phyloP scores from a whole-genome alignment of 345 rosid genomes.

The Murraya koenigii region DNA sequence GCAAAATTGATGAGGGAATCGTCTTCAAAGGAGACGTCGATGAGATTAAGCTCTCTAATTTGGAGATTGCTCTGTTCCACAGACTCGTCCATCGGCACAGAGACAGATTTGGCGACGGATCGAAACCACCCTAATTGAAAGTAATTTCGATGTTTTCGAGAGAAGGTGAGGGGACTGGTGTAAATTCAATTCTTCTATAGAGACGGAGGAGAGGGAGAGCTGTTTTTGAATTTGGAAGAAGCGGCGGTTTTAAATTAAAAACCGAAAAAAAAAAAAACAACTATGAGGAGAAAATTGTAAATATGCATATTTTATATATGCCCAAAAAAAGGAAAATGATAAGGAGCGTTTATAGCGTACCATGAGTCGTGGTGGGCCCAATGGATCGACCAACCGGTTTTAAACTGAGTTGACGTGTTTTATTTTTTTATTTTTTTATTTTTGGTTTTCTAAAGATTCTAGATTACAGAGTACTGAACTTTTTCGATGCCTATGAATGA shows the following conservation, averaged over 20 bases:
- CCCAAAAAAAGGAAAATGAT: not conserved
- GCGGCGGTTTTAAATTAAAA: conserved; percentile 39
- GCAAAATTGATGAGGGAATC: conserved; percentile 62
- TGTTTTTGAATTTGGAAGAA: conserved; percentile 53
- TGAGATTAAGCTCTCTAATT: conserved; percentile 54
- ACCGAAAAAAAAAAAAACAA: conserved; percentile 4
- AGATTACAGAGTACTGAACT: not conserved
- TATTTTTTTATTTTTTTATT: too few relatives aligned
- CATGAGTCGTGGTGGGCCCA: not conserved
- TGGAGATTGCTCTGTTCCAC: conserved; percentile 33
- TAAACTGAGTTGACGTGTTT: too few relatives aligned
- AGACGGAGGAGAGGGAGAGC: not conserved
- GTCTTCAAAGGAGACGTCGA: conserved; percentile 81
- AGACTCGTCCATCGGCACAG: conserved; percentile 47
- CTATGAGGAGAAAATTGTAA: not conserved
- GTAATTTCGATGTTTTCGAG: not conserved
- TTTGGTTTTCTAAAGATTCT: too few relatives aligned
- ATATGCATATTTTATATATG: too few relatives aligned
- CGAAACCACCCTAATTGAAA: not conserved
- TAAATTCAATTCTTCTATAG: not conserved
- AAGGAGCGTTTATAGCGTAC: not conserved
- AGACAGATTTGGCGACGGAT: conserved; percentile 13
- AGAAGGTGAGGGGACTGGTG: not conserved
- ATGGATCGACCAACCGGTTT: not conserved
- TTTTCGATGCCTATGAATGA: not conserved